Conservation (phyloP, 768 basidiomycete genomes). For the Hebeloma cylindrosporum region DNA sequence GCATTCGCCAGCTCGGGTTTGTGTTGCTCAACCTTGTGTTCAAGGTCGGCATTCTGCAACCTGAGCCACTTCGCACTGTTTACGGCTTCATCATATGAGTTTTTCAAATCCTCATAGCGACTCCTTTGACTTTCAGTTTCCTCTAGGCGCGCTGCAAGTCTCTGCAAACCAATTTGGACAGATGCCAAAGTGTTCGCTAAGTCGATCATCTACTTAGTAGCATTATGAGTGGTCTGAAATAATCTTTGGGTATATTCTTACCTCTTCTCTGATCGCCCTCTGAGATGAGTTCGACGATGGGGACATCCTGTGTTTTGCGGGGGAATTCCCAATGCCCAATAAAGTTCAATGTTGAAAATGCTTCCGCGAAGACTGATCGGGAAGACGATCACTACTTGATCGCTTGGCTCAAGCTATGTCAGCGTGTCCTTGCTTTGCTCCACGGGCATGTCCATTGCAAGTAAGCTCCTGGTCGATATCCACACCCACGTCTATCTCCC, state of each 20-base stretch:
- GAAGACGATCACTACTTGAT: too few relatives aligned
- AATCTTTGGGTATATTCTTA: slow-evolving; percentile 7
- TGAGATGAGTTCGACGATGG: neutral
- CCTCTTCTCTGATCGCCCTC: slow-evolving; percentile 22
- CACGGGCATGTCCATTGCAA: slow-evolving; percentile 26
- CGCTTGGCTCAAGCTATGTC: neutral
- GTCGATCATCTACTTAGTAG: slow-evolving; percentile 21
- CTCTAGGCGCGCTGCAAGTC: too few relatives aligned
- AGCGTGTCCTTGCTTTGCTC: neutral
- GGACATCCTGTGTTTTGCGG: slow-evolving; percentile 13
- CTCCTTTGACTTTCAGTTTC: slow-evolving; percentile 16
- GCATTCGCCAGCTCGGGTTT: slow-evolving; percentile 32
- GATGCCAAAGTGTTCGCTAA: slow-evolving; percentile 19
- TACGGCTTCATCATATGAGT: slow-evolving; percentile 22
- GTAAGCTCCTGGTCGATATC: slow-evolving; percentile 65
- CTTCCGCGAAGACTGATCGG: too few relatives aligned
- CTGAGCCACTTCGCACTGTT: slow-evolving; percentile 28
- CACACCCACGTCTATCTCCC: slow-evolving; percentile 88
- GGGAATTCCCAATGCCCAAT: neutral
- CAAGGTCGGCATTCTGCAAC: slow-evolving; percentile 35
- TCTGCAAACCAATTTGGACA: too few relatives aligned
- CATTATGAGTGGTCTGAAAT: neutral
- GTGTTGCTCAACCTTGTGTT: slow-evolving; percentile 24
- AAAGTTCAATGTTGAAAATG: slow-evolving; percentile 9
- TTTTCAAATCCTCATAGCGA: slow-evolving; percentile 41